phyloP scores from a whole-genome alignment of 768 basidiomycete genomes.

The Tylopilus balloui region DNA sequence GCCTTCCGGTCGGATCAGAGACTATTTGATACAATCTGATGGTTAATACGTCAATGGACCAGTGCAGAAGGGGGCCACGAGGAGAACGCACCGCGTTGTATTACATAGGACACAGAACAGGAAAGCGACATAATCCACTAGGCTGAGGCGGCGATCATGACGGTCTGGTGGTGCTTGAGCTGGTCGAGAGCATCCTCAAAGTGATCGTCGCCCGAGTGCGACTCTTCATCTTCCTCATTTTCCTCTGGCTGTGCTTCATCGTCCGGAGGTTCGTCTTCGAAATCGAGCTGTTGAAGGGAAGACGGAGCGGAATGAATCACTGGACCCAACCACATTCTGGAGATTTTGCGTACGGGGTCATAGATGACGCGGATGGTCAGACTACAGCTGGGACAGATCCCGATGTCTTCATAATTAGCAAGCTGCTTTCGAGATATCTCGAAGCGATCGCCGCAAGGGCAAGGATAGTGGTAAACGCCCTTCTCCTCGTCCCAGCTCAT shows the following conservation, averaged over 20 bases:
- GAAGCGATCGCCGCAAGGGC: constrained; percentile 96
- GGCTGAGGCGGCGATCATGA: constrained; percentile 17
- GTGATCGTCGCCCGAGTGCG: constrained; percentile 39
- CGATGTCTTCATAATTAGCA: constrained; percentile 86
- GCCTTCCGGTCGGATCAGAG: too few species aligned
- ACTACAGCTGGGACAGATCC: constrained; percentile 95
- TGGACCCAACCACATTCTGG: neutral
- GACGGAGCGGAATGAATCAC: neutral
- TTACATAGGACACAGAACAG: neutral
- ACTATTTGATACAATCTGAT: too few species aligned
- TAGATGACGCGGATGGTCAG: constrained; percentile 88
- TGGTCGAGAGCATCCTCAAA: constrained; percentile 70
- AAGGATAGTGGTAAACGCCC: constrained; percentile 90
- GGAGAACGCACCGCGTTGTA: too few species aligned
- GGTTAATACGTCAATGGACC: too few species aligned
- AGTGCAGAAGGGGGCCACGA: too few species aligned
- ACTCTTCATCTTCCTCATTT: constrained; percentile 18
- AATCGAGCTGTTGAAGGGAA: constrained; percentile 58
- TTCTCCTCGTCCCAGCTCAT: constrained; percentile 86
- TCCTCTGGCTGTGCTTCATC: constrained; percentile 33
- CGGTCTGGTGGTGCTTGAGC: constrained; percentile 32
- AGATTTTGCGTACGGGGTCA: constrained; percentile 71
- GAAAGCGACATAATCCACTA: constrained; percentile 1
- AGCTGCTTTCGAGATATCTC: constrained; percentile 88
- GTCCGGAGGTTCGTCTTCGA: constrained; percentile 70